Percentiles rank a stretch among this genome's conserved stretches.
Conservation (phyloP, 495 filamentous ascomycete species). For the Aspergillus affinis region DNA sequence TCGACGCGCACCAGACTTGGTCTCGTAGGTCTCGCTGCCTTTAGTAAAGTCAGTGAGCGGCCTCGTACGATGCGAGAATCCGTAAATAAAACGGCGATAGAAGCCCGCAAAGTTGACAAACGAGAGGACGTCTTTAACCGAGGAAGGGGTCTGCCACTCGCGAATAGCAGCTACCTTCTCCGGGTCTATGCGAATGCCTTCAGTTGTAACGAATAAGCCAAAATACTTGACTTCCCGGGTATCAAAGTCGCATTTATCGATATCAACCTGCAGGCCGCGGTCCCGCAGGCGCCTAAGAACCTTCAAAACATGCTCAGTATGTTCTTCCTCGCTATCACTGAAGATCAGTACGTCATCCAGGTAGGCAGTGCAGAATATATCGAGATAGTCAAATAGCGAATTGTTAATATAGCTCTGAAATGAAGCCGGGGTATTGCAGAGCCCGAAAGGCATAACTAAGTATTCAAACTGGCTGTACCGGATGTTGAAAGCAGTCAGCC, state of each 20-base stretch:
- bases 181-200: constrained; percentile 23
- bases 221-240: constrained; percentile 21
- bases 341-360: constrained; percentile 40
- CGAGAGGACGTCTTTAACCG: constrained; percentile 19
- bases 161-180: constrained; percentile 22
- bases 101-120: constrained; percentile 36
- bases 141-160: constrained; percentile 18
- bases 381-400: constrained; percentile 21
- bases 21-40: constrained; percentile 9
- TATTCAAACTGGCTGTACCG: constrained; percentile 28
- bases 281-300: constrained; percentile 18
- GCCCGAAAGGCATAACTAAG: constrained; percentile 21
- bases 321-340: constrained; percentile 24
- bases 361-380: constrained; percentile 29
- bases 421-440: constrained; percentile 13
- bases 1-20: no score
- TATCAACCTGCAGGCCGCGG: constrained; percentile 13
- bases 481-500: constrained; percentile 35
- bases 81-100: constrained; percentile 28
- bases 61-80: constrained; percentile 21
- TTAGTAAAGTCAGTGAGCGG: constrained; percentile 10
- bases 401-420: constrained; percentile 36
- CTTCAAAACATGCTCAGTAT: constrained; percentile 18
- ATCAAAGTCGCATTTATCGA: constrained; percentile 34
- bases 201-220: constrained; percentile 19